These are phyloP conservation scores for Theobroma grandiflorum DNA, from an alignment of 441 rosid genomes.

Conservation along the genomic window DNA sequence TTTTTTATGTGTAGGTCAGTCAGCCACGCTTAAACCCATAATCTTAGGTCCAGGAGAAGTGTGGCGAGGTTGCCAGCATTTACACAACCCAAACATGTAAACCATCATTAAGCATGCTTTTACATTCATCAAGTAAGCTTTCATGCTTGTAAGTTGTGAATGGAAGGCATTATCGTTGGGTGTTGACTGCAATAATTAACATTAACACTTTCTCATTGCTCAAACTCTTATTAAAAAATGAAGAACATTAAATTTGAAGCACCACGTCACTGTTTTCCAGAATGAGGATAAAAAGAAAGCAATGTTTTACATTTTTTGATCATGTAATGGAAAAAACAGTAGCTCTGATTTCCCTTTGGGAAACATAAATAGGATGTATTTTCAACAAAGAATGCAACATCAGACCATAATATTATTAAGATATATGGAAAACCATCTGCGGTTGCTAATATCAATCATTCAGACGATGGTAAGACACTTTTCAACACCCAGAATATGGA, in stretches of 20 bases:
- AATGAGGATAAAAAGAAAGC: neutral
- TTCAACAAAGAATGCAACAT: too few relatives aligned
- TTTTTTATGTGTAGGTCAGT: conserved; percentile 71
- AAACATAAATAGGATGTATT: neutral
- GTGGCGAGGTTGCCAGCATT: conserved; percentile 75
- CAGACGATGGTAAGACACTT: neutral
- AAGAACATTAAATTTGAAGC: neutral
- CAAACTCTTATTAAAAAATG: neutral
- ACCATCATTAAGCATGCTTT: neutral
- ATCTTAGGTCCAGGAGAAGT: conserved; percentile 62
- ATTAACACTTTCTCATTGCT: neutral
- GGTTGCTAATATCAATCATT: neutral
- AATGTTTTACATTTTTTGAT: neutral
- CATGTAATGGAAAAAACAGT: neutral
- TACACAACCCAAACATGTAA: conserved; percentile 79
- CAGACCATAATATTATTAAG: too few relatives aligned
- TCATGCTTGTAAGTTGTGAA: neutral
- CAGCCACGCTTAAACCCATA: conserved; percentile 74
- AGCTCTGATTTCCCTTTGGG: neutral
- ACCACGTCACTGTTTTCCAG: neutral
- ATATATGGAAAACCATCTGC: too few relatives aligned
- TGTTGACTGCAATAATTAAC: neutral
- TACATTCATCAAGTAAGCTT: neutral
- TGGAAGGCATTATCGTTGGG: neutral
- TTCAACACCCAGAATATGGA: too few relatives aligned